Conservation (phyloP, 208 protist genomes). For the Trypanosoma caninum region DNA sequence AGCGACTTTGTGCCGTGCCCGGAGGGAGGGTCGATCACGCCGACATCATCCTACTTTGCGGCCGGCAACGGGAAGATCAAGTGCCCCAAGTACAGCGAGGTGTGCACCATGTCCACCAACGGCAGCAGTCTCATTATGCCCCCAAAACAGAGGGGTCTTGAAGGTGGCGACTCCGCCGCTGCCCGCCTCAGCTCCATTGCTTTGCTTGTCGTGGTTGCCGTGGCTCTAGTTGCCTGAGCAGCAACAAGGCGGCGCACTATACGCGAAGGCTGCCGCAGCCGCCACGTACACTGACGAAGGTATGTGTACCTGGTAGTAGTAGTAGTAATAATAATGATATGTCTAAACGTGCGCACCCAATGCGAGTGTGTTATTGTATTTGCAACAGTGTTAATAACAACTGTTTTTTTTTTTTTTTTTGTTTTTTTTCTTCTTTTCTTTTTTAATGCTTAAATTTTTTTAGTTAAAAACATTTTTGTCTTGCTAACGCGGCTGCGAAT, state of each 20-base stretch:
- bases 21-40: neutral
- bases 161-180: neutral
- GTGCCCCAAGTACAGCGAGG: neutral
- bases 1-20: neutral
- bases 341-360: too few relatives aligned
- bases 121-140: neutral
- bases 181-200: neutral
- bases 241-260: too few relatives aligned
- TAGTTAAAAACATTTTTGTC: neutral
- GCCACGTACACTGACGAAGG: too few relatives aligned
- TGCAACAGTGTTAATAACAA: too few relatives aligned
- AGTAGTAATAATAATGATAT: too few relatives aligned
- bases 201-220: neutral
- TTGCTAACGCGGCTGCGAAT: too few relatives aligned
- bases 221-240: too few relatives aligned
- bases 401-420: neutral
- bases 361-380: too few relatives aligned
- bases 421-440: neutral
- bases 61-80: neutral
- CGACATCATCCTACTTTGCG: neutral
- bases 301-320: too few relatives aligned
- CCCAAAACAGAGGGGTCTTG: neutral
- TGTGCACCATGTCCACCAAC: neutral
- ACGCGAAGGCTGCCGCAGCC: too few relatives aligned
- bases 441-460: neutral